Evolutionary conservation across 352 stramenopile genomes (phyloP).

Genomic region (Phytophthora rubi): DNA sequence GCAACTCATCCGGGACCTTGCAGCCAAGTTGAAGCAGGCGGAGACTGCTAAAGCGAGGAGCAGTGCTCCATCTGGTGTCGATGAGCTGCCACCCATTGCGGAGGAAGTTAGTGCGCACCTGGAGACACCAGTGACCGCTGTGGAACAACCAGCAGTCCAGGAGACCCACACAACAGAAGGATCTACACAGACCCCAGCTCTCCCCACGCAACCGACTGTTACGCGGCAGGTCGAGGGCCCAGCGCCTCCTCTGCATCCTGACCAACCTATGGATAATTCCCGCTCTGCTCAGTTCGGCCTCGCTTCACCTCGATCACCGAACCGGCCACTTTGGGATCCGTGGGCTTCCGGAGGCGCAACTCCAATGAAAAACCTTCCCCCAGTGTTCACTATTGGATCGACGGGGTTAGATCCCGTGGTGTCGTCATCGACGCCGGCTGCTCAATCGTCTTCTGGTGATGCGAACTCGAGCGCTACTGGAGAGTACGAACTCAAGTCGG

Average conservation of each 20-base stretch:
- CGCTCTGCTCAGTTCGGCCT: slow-evolving; percentile 28
- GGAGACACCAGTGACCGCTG: slow-evolving; percentile 1
- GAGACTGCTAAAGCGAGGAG: slow-evolving; percentile 26
- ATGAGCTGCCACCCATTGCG: slow-evolving; percentile 35
- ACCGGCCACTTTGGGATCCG: slow-evolving; percentile 50
- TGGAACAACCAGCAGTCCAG: neutral
- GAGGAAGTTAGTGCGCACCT: slow-evolving; percentile 28
- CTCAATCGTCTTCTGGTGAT: slow-evolving; percentile 6
- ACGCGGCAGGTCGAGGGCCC: slow-evolving; percentile 4
- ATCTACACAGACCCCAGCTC: neutral
- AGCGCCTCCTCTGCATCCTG: slow-evolving; percentile 3
- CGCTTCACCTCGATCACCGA: slow-evolving; percentile 38
- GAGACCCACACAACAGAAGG: neutral
- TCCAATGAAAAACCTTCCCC: slow-evolving; percentile 43
- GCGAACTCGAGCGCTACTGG: slow-evolving; percentile 6
- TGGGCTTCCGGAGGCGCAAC: slow-evolving; percentile 48
- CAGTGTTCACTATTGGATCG: slow-evolving; percentile 43
- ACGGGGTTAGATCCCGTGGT: slow-evolving; percentile 33
- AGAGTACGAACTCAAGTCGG: slow-evolving; percentile 49
- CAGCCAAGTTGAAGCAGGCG: slow-evolving; percentile 42
- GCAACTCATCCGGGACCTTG: slow-evolving; percentile 46
- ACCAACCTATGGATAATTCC: slow-evolving; percentile 14
- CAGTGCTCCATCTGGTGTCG: slow-evolving; percentile 8
- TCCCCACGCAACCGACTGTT: neutral
- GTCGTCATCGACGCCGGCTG: slow-evolving; percentile 22